These are phyloP conservation scores for Helminthosporium solani DNA, from an alignment of 2,329 filamentous ascomycete genomes.

Conservation along the genomic window DNA sequence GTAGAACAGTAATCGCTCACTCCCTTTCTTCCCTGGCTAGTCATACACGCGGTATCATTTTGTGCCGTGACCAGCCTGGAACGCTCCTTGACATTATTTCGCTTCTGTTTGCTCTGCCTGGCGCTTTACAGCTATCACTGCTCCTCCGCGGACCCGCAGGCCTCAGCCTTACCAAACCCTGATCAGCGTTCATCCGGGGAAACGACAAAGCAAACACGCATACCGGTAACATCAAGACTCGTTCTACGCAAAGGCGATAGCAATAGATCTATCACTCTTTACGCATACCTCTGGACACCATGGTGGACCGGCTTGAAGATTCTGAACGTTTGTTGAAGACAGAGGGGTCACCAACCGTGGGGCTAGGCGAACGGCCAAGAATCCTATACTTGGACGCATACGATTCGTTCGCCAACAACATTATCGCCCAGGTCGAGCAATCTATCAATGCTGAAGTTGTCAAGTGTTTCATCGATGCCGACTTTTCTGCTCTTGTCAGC, in stretches of 20 bases:
- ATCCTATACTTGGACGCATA: constrained; percentile 94
- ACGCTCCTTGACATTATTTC: not conserved
- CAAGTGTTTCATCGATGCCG: constrained; percentile 68
- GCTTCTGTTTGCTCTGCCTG: not conserved
- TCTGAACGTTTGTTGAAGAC: not conserved
- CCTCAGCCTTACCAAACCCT: constrained; percentile 1
- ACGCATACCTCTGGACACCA: not conserved
- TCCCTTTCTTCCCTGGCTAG: not conserved
- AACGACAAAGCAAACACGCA: not conserved
- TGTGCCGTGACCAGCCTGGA: not conserved
- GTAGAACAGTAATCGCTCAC: constrained; percentile 5
- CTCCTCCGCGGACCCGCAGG: not conserved
- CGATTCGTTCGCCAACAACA: constrained; percentile 96
- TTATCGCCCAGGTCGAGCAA: constrained; percentile 76
- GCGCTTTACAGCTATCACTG: not conserved
- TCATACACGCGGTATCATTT: not conserved
- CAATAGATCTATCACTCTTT: not conserved
- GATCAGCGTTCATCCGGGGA: not conserved
- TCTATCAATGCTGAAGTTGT: constrained; percentile 67
- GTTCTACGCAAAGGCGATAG: not conserved
- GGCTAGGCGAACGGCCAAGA: constrained; percentile 34
- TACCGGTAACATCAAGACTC: not conserved
- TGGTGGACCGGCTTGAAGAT: not conserved
- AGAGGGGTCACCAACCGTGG: constrained; percentile 18
- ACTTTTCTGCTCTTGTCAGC: constrained; percentile 18